phyloP scores from a whole-genome alignment of 768 basidiomycete species.

The Boletus rubropictus region DNA sequence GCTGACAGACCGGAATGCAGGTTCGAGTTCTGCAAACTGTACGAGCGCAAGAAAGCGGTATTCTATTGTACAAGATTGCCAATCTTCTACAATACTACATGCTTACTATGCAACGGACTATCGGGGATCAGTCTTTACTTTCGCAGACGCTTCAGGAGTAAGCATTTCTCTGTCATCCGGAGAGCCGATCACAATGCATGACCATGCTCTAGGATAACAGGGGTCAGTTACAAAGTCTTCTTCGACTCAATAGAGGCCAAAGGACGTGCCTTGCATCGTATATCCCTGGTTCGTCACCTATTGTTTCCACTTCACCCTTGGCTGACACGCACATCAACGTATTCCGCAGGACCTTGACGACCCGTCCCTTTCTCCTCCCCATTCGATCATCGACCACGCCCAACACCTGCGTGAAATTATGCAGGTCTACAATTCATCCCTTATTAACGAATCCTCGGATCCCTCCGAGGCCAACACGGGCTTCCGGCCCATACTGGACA shows the following conservation, averaged over 20 bases:
- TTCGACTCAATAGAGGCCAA: conserved; percentile 84
- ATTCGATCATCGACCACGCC: conserved; percentile 72
- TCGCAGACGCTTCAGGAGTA: conserved; percentile 78
- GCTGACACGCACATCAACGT: background rate
- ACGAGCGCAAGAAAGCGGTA: conserved; percentile 87
- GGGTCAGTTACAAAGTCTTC: conserved; percentile 76
- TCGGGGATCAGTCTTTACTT: conserved; percentile 77
- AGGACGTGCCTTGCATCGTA: conserved; percentile 56
- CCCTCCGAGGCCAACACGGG: conserved; percentile 10
- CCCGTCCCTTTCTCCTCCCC: conserved; percentile 64
- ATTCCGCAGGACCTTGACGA: conserved; percentile 58
- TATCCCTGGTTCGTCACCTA: conserved; percentile 44
- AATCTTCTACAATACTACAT: conserved; percentile 95
- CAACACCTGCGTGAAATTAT: conserved; percentile 86
- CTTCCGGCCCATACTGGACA: conserved; percentile 55
- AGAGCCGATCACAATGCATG: background rate
- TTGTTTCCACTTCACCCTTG: background rate
- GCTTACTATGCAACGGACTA: conserved; percentile 87
- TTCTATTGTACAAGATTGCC: conserved; percentile 86
- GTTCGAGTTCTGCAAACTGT: conserved; percentile 90
- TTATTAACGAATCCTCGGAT: conserved; percentile 49
- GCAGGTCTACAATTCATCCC: conserved; percentile 80
- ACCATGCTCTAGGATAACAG: conserved; percentile 56
- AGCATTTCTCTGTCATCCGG: conserved; percentile 15
- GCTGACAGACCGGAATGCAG: conserved; percentile 33